Evolutionary conservation across 2,329 filamentous ascomycete species (phyloP).

Genomic region (Xylaria multiplex): DNA sequence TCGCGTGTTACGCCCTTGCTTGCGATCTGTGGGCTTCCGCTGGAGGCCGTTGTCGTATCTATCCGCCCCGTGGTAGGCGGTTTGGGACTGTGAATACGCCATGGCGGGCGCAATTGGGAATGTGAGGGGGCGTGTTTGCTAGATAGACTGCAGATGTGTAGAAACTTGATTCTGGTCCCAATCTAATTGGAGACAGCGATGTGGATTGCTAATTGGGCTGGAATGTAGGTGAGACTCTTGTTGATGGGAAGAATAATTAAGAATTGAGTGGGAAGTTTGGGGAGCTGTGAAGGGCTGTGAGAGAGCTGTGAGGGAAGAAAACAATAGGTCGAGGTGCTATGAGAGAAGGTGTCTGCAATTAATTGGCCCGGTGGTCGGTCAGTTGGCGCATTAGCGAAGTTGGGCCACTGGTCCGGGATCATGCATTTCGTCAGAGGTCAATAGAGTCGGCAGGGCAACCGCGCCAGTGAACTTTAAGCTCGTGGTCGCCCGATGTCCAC

Average conservation of each 20-base stretch:
- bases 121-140: conserved; percentile 17
- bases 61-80: conserved; percentile 60
- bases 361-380: conserved; percentile 12
- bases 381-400: conserved; percentile 33
- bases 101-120: conserved; percentile 50
- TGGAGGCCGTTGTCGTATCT: conserved; percentile 54
- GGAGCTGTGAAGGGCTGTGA: background rate
- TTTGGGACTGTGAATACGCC: conserved; percentile 64
- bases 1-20: conserved; percentile 65
- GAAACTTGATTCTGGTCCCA: conserved; percentile 24
- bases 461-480: conserved; percentile 22
- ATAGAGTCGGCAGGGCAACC: conserved; percentile 49
- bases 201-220: conserved; percentile 28
- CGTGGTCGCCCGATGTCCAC: background rate
- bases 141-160: conserved; percentile 22
- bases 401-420: conserved; percentile 33
- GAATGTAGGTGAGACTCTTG: conserved; percentile 46
- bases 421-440: conserved; percentile 48
- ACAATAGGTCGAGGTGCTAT: conserved; percentile 12
- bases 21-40: conserved; percentile 53
- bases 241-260: conserved; percentile 7
- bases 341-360: conserved; percentile 17
- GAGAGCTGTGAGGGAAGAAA: conserved; percentile 18
- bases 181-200: conserved; percentile 35
- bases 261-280: conserved; percentile 18